Percentiles rank a stretch among this genome's conserved stretches.
These are phyloP conservation scores for Euphorbia pulcherrima DNA, from an alignment of 345 rosid genomes.

Conservation along the genomic window DNA sequence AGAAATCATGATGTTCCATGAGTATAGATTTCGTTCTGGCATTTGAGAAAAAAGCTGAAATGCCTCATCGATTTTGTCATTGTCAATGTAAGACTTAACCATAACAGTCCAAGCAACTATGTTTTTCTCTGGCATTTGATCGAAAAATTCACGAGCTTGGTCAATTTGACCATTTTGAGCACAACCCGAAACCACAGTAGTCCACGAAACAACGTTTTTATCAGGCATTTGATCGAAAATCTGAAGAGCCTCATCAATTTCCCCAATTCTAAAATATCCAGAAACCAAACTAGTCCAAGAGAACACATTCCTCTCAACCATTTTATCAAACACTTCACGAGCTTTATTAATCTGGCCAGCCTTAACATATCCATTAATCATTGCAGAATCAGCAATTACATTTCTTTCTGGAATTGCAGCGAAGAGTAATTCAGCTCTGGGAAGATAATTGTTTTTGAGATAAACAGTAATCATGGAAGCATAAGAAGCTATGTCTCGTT, in stretches of 20 bases:
- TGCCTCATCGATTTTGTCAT: conserved; percentile 29
- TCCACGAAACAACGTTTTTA: conserved; percentile 13
- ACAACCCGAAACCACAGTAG: conserved; percentile 12
- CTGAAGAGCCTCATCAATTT: conserved; percentile 6
- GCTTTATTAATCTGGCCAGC: conserved; percentile 9
- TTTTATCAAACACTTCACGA: conserved; percentile 9
- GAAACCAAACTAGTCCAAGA: conserved; percentile 18
- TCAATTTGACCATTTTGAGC: conserved; percentile 13
- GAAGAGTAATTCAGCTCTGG: conserved; percentile 2
- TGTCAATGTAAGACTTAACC: conserved; percentile 39
- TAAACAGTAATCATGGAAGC: conserved; percentile 16
- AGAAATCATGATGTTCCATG: conserved; percentile 40
- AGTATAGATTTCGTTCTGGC: conserved; percentile 31
- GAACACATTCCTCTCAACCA: conserved; percentile 10
- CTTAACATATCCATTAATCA: conserved; percentile 10
- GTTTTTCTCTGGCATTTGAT: conserved; percentile 27
- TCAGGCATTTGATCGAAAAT: conserved; percentile 11
- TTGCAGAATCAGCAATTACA: conserved; percentile 11
- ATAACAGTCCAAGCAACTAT: conserved; percentile 42
- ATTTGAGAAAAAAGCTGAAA: conserved; percentile 31
- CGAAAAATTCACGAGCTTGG: conserved; percentile 4
- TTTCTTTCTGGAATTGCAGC: conserved; percentile 8
- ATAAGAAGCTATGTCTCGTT: conserved; percentile 8
- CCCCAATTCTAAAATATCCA: conserved; percentile 10
- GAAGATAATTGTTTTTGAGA: conserved; percentile 6